Evolutionary conservation across 441 rosid genomes (phyloP).

Genomic region (Erodium trifolium): DNA sequence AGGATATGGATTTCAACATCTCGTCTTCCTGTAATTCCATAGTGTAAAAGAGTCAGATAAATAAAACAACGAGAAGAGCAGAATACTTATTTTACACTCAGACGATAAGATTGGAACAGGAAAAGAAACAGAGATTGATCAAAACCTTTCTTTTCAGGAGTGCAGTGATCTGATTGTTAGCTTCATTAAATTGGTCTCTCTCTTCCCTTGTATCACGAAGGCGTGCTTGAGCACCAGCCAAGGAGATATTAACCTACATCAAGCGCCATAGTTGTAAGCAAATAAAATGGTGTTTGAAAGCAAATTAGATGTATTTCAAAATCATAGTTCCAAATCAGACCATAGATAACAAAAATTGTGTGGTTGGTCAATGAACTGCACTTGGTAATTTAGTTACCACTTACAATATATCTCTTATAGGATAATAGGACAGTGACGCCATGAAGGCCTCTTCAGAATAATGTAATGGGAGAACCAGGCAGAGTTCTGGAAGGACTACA

Average conservation of each 20-base stretch:
- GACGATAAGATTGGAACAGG: too few relatives aligned
- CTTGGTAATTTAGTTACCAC: neutral
- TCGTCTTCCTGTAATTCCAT: conserved; percentile 67
- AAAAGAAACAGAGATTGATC: conserved; percentile 16
- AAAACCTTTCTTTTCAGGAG: conserved; percentile 81
- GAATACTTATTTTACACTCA: conserved; percentile 4
- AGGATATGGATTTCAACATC: conserved; percentile 62
- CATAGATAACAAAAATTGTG: neutral
- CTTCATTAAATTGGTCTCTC: conserved; percentile 92
- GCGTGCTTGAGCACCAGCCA: conserved; percentile 89
- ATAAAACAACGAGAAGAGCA: conserved; percentile 12
- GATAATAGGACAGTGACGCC: neutral
- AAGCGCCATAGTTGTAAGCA: conserved; percentile 11
- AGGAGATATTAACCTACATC: conserved; percentile 69
- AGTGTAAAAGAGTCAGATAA: conserved; percentile 19
- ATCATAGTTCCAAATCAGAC: neutral
- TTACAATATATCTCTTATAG: neutral
- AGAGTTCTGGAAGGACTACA: too few relatives aligned
- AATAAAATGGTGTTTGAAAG: conserved; percentile 10
- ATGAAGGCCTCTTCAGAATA: neutral
- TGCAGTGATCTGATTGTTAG: conserved; percentile 76
- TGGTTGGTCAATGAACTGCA: neutral
- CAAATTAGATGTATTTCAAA: conserved; percentile 5
- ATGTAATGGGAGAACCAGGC: neutral
- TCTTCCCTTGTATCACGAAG: conserved; percentile 77